phyloP scores from a whole-genome alignment of 306 rosid genomes.

The Geum urbanum region DNA sequence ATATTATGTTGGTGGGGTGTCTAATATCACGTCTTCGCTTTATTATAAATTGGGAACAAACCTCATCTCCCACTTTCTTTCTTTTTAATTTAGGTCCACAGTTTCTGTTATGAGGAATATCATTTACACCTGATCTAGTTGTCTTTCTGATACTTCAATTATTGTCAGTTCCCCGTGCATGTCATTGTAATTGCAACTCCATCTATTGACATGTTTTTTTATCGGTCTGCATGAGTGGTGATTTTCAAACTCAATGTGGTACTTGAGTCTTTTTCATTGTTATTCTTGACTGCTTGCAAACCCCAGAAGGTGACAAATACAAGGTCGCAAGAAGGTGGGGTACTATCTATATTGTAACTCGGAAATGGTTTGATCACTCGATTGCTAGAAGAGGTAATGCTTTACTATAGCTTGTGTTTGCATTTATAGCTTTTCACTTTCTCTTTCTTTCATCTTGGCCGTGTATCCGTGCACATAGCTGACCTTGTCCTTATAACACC shows the following conservation, averaged over 20 bases:
- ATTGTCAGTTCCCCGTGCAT: neutral
- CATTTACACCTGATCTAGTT: neutral
- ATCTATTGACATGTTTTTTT: neutral
- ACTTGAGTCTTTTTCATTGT: conserved; percentile 27
- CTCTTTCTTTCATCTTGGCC: conserved; percentile 11
- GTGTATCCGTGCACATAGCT: conserved; percentile 21
- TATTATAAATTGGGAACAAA: neutral
- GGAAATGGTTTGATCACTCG: conserved; percentile 87
- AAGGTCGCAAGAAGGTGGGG: conserved; percentile 90
- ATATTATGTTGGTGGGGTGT: neutral
- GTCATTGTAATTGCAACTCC: conserved; percentile 1
- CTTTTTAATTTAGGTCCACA: neutral
- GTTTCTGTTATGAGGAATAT: neutral
- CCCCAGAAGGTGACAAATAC: conserved; percentile 93
- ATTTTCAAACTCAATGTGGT: neutral
- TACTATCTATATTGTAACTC: conserved; percentile 63
- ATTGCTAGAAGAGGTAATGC: conserved; percentile 67
- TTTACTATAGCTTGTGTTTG: conserved; percentile 23
- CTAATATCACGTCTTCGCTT: neutral
- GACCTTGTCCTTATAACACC: conserved; percentile 13
- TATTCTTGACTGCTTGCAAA: conserved; percentile 69
- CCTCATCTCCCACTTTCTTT: too few relatives aligned
- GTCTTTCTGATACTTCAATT: neutral
- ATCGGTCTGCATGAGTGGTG: neutral
- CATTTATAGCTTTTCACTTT: conserved; percentile 6